These are phyloP conservation scores for Schoenoplectus triqueter DNA, from an alignment of 202 grass and related monocot species.

Conservation along the genomic window DNA sequence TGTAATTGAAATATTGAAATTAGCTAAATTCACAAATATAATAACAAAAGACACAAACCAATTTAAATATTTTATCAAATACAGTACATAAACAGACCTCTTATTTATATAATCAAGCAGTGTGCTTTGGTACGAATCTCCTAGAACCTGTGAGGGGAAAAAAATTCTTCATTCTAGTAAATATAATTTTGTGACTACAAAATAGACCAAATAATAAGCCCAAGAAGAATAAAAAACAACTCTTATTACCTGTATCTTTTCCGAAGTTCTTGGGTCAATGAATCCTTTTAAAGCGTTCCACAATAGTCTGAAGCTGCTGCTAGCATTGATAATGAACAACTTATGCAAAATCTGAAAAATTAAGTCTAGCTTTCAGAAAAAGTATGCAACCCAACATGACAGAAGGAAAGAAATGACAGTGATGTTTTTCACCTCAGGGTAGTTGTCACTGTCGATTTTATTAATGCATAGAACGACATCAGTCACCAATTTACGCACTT, in stretches of 20 bases:
- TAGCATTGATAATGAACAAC: constrained; percentile 98
- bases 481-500: constrained; percentile 57
- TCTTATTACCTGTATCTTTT: constrained; percentile 85
- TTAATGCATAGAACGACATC: constrained; percentile 65
- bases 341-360: constrained; percentile 88
- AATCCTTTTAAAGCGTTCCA: constrained; percentile 88
- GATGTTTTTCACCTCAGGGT: constrained; percentile 48
- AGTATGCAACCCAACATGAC: not conserved
- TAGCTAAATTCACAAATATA: constrained; percentile 38
- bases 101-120: constrained; percentile 81
- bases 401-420: constrained; percentile 4
- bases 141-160: constrained; percentile 67
- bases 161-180: not conserved
- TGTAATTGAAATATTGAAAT: constrained; percentile 46
- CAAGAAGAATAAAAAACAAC: constrained; percentile 27
- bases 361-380: constrained; percentile 44
- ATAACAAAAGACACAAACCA: constrained; percentile 32
- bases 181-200: constrained; percentile 35
- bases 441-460: constrained; percentile 91
- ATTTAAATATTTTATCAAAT: constrained; percentile 31
- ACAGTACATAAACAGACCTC: constrained; percentile 48
- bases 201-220: constrained; percentile 44
- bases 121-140: constrained; percentile 83
- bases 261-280: constrained; percentile 95
- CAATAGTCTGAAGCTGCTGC: constrained; percentile 90